Percentiles rank a stretch among this genome's conserved stretches.
Evolutionary conservation across 2,329 filamentous ascomycete genomes (phyloP).

Genomic region (Cytospora piceicola): DNA sequence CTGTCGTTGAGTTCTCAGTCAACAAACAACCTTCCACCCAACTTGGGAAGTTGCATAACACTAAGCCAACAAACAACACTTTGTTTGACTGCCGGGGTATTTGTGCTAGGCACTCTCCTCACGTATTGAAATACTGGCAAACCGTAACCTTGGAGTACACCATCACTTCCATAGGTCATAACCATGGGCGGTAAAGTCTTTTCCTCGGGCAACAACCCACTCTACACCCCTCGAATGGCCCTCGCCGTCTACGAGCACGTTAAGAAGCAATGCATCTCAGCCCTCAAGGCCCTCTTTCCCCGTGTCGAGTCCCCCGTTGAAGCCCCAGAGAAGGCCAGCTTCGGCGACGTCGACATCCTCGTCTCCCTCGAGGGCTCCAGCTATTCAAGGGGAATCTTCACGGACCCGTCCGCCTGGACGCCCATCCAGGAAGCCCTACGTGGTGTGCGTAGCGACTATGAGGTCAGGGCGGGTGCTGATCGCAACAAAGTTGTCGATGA

Average conservation of each 20-base stretch:
- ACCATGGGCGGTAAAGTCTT: constrained; percentile 72
- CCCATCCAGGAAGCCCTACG: constrained; percentile 47
- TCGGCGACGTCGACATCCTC: constrained; percentile 76
- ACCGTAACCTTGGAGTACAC: too few relatives aligned
- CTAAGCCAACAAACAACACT: not conserved
- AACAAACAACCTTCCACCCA: not conserved
- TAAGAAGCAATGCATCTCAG: constrained; percentile 48
- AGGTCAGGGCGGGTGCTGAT: not conserved
- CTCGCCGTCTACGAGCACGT: constrained; percentile 58
- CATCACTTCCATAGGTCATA: not conserved
- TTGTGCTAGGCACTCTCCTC: not conserved
- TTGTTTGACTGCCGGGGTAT: not conserved
- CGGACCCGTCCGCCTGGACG: constrained; percentile 29
- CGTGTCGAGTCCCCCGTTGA: constrained; percentile 66
- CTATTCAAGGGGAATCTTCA: not conserved
- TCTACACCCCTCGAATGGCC: constrained; percentile 69
- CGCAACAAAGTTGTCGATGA: constrained; percentile 34
- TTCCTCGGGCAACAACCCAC: constrained; percentile 45
- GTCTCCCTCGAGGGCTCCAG: constrained; percentile 44
- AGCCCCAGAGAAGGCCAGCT: constrained; percentile 67
- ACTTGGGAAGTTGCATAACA: not conserved
- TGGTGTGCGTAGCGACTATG: constrained; percentile 43
- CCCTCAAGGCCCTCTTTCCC: constrained; percentile 56
- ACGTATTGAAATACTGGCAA: not conserved
- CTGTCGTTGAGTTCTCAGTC: not conserved